Evolutionary conservation across 2,329 filamentous ascomycete species (phyloP).

Genomic region (Chrysoporthe puriensis): DNA sequence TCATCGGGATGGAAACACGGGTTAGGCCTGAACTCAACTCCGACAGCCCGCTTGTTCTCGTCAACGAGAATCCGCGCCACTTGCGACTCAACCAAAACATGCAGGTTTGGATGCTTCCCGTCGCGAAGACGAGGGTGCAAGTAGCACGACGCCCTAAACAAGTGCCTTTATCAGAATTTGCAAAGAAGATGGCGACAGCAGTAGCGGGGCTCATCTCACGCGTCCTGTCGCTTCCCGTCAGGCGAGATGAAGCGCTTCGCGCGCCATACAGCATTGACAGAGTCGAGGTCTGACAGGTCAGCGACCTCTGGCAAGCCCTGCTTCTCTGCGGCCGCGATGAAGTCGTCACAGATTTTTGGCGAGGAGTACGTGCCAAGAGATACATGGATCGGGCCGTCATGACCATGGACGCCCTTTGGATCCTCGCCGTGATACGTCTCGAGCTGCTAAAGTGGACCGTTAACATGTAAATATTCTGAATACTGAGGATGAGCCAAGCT

Average conservation of each 20-base stretch:
- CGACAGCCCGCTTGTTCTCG: conserved; percentile 49
- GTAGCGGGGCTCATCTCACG: conserved; percentile 37
- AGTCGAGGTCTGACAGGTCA: conserved; percentile 53
- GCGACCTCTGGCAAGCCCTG: conserved; percentile 50
- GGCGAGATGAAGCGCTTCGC: conserved; percentile 33
- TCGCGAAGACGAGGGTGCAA: conserved; percentile 51
- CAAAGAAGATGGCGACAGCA: too few relatives aligned
- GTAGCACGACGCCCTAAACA: conserved; percentile 26
- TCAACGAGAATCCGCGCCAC: conserved; percentile 54
- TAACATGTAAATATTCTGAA: too few relatives aligned
- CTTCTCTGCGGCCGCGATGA: conserved; percentile 48
- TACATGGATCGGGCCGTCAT: conserved; percentile 50
- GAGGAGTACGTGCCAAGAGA: too few relatives aligned
- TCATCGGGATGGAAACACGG: conserved; percentile 38
- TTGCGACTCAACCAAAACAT: conserved; percentile 57
- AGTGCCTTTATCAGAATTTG: too few relatives aligned
- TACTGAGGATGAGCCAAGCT: too few relatives aligned
- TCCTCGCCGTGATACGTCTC: too few relatives aligned
- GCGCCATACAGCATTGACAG: conserved; percentile 35
- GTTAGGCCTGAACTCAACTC: conserved; percentile 53
- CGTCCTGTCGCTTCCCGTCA: conserved; percentile 56
- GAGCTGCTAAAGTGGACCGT: too few relatives aligned
- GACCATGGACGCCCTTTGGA: conserved; percentile 43
- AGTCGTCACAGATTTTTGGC: conserved; percentile 44
- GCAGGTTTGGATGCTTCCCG: conserved; percentile 53